Percentiles rank a stretch among this genome's conserved stretches.
Conservation (phyloP, 1,139 yeast species). For the Yamadazyma membranifaciens region DNA sequence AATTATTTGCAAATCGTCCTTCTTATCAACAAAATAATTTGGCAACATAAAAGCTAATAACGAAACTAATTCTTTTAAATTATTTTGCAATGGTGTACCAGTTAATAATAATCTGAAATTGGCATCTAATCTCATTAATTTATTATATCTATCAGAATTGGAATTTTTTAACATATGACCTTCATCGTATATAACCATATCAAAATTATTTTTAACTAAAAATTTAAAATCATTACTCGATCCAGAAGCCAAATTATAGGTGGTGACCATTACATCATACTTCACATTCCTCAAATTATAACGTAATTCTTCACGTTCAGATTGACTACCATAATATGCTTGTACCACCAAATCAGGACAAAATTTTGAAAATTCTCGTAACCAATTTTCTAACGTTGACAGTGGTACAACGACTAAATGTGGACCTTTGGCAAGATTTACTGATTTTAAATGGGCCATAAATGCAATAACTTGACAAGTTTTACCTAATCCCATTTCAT, state of each 20-base stretch:
- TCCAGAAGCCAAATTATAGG: constrained; percentile 90
- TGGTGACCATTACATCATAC: constrained; percentile 92
- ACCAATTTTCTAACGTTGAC: constrained; percentile 95
- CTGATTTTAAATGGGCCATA: constrained; percentile 79
- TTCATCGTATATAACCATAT: constrained; percentile 92
- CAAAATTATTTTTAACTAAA: constrained; percentile 69
- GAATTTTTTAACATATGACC: constrained; percentile 96
- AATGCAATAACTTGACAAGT: constrained; percentile 97
- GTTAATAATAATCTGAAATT: constrained; percentile 81
- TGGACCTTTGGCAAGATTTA: constrained; percentile 90
- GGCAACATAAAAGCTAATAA: constrained; percentile 90
- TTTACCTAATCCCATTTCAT: constrained; percentile 97
- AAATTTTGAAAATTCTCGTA: constrained; percentile 87
- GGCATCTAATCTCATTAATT: constrained; percentile 80
- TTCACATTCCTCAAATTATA: constrained; percentile 55
- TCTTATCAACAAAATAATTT: constrained; percentile 70
- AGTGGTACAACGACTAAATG: constrained; percentile 94
- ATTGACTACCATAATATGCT: constrained; percentile 89
- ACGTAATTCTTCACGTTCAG: constrained; percentile 82
- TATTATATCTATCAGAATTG: constrained; percentile 78
- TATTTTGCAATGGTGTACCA: constrained; percentile 96
- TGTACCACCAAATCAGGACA: constrained; percentile 80
- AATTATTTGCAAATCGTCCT: constrained; percentile 76
- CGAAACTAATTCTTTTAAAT: constrained; percentile 85
- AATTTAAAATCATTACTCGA: constrained; percentile 79